These are phyloP conservation scores for Phytophthora colocasiae DNA, from an alignment of 352 stramenopile species.

Conservation along the genomic window DNA sequence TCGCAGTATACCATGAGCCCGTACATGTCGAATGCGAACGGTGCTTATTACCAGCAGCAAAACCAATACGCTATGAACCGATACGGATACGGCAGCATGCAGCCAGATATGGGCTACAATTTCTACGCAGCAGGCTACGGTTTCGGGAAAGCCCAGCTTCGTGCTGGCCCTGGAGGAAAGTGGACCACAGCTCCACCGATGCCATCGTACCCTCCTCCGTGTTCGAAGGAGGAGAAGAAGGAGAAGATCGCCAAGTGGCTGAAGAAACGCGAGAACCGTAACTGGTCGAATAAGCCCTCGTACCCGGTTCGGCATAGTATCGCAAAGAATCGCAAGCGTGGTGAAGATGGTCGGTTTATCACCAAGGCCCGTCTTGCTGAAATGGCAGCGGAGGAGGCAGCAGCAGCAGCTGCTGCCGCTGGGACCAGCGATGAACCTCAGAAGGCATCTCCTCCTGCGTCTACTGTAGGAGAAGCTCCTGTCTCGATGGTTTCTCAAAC, in stretches of 20 bases:
- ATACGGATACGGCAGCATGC: conserved; percentile 53
- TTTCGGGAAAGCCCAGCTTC: conserved; percentile 57
- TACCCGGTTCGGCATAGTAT: conserved; percentile 87
- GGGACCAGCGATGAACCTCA: conserved; percentile 21
- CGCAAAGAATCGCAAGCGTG: conserved; percentile 82
- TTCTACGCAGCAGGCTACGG: conserved; percentile 68
- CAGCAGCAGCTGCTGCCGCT: conserved; percentile 15
- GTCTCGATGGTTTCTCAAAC: conserved; percentile 30
- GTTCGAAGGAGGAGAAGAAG: conserved; percentile 86
- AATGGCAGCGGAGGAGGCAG: conserved; percentile 70
- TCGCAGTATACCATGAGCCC: conserved; percentile 40
- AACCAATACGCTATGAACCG: conserved; percentile 52
- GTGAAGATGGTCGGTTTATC: conserved; percentile 86
- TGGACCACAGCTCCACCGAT: conserved; percentile 76
- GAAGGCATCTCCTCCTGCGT: conserved; percentile 25
- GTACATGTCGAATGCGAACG: conserved; percentile 37
- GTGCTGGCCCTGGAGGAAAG: conserved; percentile 61
- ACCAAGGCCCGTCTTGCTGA: conserved; percentile 76
- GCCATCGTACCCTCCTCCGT: conserved; percentile 78
- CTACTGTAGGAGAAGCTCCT: conserved; percentile 16
- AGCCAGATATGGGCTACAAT: conserved; percentile 57
- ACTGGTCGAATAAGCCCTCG: conserved; percentile 88
- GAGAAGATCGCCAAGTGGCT: conserved; percentile 87
- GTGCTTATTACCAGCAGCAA: conserved; percentile 52
- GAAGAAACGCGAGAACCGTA: conserved; percentile 85